Conservation (phyloP, 768 basidiomycete genomes). For the Mycena belliarum region DNA sequence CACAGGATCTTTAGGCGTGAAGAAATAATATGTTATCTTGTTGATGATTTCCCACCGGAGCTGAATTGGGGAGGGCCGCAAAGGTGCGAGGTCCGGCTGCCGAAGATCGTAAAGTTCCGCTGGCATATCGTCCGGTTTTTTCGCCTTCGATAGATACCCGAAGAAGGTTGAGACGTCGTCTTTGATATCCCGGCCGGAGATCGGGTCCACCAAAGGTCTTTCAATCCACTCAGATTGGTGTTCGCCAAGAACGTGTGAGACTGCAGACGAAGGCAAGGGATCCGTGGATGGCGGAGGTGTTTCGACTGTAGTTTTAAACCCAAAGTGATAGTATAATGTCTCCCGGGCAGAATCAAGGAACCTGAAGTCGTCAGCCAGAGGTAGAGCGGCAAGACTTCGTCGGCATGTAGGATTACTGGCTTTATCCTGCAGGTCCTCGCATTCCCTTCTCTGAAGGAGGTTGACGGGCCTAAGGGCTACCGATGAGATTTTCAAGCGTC, state of each 20-base stretch:
- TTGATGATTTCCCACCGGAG: slow-evolving; percentile 5
- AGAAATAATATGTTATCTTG: background rate
- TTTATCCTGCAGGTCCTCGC: too few species aligned
- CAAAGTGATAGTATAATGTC: slow-evolving; percentile 1
- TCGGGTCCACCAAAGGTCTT: background rate
- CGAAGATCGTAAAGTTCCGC: slow-evolving; percentile 5
- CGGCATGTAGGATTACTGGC: too few species aligned
- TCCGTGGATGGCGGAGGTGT: background rate
- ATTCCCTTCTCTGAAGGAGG: too few species aligned
- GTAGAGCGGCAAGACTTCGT: too few species aligned
- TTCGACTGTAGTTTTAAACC: background rate
- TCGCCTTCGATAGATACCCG: background rate
- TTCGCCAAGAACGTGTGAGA: background rate
- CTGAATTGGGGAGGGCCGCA: slow-evolving; percentile 5
- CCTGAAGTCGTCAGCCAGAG: background rate
- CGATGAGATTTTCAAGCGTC: too few species aligned
- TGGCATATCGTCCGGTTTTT: background rate
- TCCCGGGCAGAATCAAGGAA: background rate
- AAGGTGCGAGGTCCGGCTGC: background rate
- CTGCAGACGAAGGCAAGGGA: too few species aligned
- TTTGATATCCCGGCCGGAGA: background rate
- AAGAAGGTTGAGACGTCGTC: background rate
- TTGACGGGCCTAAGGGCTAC: too few species aligned
- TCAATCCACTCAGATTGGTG: background rate
- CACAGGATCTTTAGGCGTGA: background rate